These are phyloP conservation scores for Phialophora verrucosa DNA, from an alignment of 2,329 filamentous ascomycete genomes.

Conservation along the genomic window DNA sequence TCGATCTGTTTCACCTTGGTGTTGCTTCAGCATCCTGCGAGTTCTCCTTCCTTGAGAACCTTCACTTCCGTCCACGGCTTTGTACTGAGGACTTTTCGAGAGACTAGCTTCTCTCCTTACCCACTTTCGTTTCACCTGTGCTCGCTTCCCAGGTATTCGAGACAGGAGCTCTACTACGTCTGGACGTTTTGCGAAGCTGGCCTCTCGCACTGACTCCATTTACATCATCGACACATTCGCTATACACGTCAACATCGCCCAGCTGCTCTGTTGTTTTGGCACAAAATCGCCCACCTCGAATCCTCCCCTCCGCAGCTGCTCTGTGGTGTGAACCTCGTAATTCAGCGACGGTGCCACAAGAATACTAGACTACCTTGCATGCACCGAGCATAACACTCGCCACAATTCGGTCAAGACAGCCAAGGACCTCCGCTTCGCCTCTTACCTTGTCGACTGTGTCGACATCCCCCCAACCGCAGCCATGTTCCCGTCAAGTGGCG, in stretches of 20 bases:
- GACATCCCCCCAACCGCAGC: constrained; percentile 30
- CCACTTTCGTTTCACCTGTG: constrained; percentile 41
- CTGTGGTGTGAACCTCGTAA: constrained; percentile 4
- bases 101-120: constrained; percentile 41
- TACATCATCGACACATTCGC: constrained; percentile 38
- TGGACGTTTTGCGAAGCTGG: constrained; percentile 40
- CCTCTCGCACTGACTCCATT: constrained; percentile 38
- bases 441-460: constrained; percentile 34
- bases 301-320: constrained; percentile 13
- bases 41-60: constrained; percentile 27
- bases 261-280: constrained; percentile 19
- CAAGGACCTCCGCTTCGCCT: constrained; percentile 23
- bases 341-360: constrained; percentile 18
- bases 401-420: constrained; percentile 32
- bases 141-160: constrained; percentile 37
- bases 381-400: constrained; percentile 17
- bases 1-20: constrained; percentile 34
- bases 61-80: constrained; percentile 37
- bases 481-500: constrained; percentile 81
- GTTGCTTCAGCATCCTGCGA: constrained; percentile 32
- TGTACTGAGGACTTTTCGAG: constrained; percentile 33
- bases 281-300: constrained; percentile 14
- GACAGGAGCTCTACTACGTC: constrained; percentile 40
- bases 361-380: constrained; percentile 10
- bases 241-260: constrained; percentile 31